Base-by-base conservation (phyloP, 768 basidiomycete species). In the Leccinum disarticulatum region DNA sequence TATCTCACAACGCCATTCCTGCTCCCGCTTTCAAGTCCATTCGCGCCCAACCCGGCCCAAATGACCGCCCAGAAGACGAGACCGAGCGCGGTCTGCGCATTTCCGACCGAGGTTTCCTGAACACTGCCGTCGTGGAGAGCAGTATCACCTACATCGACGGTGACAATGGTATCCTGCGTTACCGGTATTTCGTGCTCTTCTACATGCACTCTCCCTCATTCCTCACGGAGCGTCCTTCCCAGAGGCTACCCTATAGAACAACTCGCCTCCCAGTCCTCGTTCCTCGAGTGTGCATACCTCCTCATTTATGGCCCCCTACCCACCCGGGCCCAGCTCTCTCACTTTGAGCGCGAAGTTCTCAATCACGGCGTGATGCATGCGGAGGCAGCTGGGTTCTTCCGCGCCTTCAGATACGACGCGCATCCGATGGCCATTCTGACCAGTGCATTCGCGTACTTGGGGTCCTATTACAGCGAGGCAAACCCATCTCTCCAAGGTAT, bases 191-290 rank as follows among this genome's bases (percentile, higher is more conserved):
- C 55, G 9, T 1, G 25, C 30, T 57, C 58, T 17, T 33, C 14
- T n/a, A 7, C 27, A 22, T 13, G 5, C 25, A 25, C 4, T 36
- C 58, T 49, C 6, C 54, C 0, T 17, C 43, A 8, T 31, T 27
- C 0, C 57, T 57, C n/a, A 49, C 52, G 31, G 15, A 30, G 1
- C 13, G 2, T 43, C 41, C 65, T 15, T 56, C 53, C 43, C 67
- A 90, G 93, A 75, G 94, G 94, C 22, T 95, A 94, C 70, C 93
- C 94, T 15, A 95, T 96, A 64, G 94, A 96, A 68, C 90, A 95
- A 68, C 86, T 96, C 33, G 93, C 93, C 0, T 77, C 84, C 30
- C 82, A 86, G 57, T 93, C 90, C 0, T 85, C 82, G 2, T 93
- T 93, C 76, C 81, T 94, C 50, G 93, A 96, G 72, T 81, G 62